Base-by-base conservation (phyloP, 306 rosid genomes). In the Medicago lupulina region DNA sequence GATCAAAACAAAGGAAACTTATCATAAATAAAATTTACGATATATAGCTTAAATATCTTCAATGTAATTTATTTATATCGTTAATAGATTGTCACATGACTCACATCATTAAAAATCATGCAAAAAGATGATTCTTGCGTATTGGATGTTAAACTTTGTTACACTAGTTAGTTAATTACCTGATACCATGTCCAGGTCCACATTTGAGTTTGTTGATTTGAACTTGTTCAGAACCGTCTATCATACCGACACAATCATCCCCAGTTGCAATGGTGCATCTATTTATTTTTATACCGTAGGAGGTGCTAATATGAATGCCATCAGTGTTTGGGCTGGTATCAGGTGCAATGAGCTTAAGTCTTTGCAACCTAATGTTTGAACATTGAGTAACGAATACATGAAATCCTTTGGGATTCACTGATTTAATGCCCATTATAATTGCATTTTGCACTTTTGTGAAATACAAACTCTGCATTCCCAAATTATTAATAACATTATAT, bases 151-250 rank as follows among this genome's bases (percentile, higher is more conserved):
- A 19, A 55, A 58, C n/a, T 58, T 58, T 21, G n/a, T 58, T 58
- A 10, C 6, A 4, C 6, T 55, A 19, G 34, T 19, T 58, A 21
- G 36, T 58, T 51, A 18, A n/a, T 19, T 77, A 84, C 87, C 85
- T 81, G 41, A 85, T 70, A 58, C 88, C 85, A 14, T 85, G 88
- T 12, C 88, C 88, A 28, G 88, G 88, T 36, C 85, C 88, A 43
- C 88, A 85, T 17, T 12, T 74, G 9, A 85, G 74, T 16, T 0
- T 81, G 51, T 78, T 78, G 54, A 85, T 81, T 47, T 51, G 16
- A 58, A 85, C 8, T 14, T 81, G 16, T 18, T 8, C 12, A 10
- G 21, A 4, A 34, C 83, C 85, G 10, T 74, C 73, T 0, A 85
- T 85, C 50, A 85, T 81, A 41, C 83, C 78, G 73, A 85, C 13